Base-by-base conservation (phyloP, 169 alveolate genomes). In the Cryptosporidium tyzzeri region DNA sequence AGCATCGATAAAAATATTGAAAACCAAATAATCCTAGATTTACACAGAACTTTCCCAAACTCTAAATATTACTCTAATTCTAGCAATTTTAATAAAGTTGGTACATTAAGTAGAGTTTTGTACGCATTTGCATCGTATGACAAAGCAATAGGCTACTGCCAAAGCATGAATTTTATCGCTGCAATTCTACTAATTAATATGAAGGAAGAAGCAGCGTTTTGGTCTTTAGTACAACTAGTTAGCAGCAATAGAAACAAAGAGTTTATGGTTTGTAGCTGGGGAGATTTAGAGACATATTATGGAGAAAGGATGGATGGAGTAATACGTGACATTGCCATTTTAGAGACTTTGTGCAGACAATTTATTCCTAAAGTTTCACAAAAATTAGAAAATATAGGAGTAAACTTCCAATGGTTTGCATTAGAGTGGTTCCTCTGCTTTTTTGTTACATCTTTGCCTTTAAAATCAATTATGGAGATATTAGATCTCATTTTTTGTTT, bases 131-230 rank as follows among this genome's bases (percentile, higher is more conserved):
- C 96, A 37, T 50, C 89, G 33, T 86, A 71, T 59, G 94, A 94
- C 29, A 73, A 85, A 45, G 94, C 93, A 55, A 74, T 92, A 29
- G 96, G 97, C 3, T 95, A 95, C 80, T 94, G 94, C 31, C 95
- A 95, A 84, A 94, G 96, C 62, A 92, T 95, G 94, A 93, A 94
- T 14, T 95, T 92, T 55, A 86, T 95, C 44, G 94, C 91, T 7
- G 97, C 96, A 14, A 71, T 92, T 18, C 86, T 94, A 26, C 73
- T 95, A 29, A 87, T 91, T 10, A 93, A 93, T 85, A 94, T 95
- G 96, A 93, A 93, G 75, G 96, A 93, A 87, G 95, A 95, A 70
- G 92, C 93, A 37, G 92, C 97, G 6, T 94, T 95, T 84, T 93
- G 89, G 89, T 31, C 89, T 31, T 37, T 80, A 9, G 89, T 80